phyloP scores from a whole-genome alignment of 805 yeast species.

The Kazachstania africana region DNA sequence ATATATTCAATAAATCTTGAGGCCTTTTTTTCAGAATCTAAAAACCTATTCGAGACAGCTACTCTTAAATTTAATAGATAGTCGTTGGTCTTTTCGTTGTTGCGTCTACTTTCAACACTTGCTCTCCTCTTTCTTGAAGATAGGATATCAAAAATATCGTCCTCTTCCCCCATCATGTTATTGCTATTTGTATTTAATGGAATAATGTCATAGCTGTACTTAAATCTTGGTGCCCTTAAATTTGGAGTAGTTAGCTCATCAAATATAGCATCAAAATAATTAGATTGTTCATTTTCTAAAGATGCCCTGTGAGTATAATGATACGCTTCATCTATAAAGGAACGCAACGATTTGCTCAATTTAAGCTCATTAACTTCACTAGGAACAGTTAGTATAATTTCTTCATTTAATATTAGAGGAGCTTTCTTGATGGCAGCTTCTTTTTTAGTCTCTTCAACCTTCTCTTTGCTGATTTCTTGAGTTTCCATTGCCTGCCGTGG shows the following conservation, averaged over 20 bases:
- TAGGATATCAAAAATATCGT: constrained; percentile 20
- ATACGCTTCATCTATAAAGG: constrained; percentile 36
- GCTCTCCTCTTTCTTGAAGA: constrained; percentile 2
- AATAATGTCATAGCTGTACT: constrained; percentile 6
- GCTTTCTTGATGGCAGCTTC: constrained; percentile 13
- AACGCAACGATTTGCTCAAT: constrained; percentile 33
- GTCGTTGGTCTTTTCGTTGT: too few relatives aligned
- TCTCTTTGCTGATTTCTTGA: constrained; percentile 8
- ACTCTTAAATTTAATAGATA: constrained; percentile 15
- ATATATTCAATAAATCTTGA: constrained; percentile 15
- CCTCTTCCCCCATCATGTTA: not conserved
- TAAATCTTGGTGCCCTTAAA: constrained; percentile 18
- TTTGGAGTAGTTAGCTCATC: constrained; percentile 44
- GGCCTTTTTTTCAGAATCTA: constrained; percentile 18
- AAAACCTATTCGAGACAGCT: constrained; percentile 10
- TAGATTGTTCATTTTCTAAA: constrained; percentile 26
- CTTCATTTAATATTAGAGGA: constrained; percentile 24
- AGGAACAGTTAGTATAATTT: constrained; percentile 6
- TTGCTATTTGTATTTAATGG: constrained; percentile 1
- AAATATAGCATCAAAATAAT: constrained; percentile 45
- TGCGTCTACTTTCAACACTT: not conserved
- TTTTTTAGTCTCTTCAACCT: constrained; percentile 4
- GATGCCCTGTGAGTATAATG: constrained; percentile 22
- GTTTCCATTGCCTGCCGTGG: too few relatives aligned
- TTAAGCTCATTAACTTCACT: constrained; percentile 18